Conservation (phyloP, 768 basidiomycete species). For the Lactarius evosmus region DNA sequence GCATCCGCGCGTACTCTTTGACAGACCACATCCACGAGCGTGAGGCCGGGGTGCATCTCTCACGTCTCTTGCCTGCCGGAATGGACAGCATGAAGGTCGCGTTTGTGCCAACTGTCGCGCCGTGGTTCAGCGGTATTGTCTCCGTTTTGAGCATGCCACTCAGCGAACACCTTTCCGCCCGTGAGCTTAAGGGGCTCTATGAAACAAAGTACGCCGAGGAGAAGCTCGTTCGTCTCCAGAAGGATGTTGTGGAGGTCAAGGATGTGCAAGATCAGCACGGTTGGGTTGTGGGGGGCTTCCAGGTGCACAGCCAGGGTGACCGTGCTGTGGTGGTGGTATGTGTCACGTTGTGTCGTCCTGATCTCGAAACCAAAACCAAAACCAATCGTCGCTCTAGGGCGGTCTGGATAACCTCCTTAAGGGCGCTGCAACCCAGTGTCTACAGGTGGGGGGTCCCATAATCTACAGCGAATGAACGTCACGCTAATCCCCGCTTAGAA, state of each 20-base stretch:
- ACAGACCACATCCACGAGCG: constrained; percentile 99
- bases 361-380: background rate
- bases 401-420: constrained; percentile 96
- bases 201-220: constrained; percentile 75
- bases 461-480: background rate
- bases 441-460: constrained; percentile 63
- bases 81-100: constrained; percentile 53
- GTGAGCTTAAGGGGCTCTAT: constrained; percentile 69
- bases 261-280: constrained; percentile 84
- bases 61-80: constrained; percentile 47
- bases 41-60: constrained; percentile 85
- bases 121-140: constrained; percentile 97
- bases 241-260: constrained; percentile 65
- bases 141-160: constrained; percentile 84
- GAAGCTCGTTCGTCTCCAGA: constrained; percentile 63
- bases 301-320: constrained; percentile 85
- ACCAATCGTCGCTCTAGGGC: constrained; percentile 49
- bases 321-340: constrained; percentile 91
- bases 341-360: constrained; percentile 27
- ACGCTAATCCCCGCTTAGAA: constrained; percentile 50
- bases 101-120: constrained; percentile 83
- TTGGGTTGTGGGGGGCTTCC: constrained; percentile 89
- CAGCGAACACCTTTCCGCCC: constrained; percentile 59
- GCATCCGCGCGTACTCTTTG: constrained; percentile 79
- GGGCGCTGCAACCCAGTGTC: constrained; percentile 97